A percentile compares a stretch with the other conserved stretches of the same genome.
phyloP scores from a whole-genome alignment of 2,329 filamentous ascomycete species.

The Coleophoma cylindrospora region DNA sequence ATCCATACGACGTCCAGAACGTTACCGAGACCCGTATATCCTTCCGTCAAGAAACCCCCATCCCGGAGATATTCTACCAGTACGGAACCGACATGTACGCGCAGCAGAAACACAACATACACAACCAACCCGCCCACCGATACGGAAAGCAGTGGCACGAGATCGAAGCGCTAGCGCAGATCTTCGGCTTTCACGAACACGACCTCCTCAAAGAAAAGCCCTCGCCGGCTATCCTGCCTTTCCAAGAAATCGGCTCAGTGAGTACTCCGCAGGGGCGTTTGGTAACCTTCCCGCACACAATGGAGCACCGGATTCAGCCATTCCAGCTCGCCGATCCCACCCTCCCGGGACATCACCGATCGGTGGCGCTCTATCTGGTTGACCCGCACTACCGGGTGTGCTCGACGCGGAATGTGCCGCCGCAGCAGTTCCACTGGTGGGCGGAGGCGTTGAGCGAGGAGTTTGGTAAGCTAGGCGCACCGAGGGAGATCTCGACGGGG shows the following conservation, averaged over 20 bases:
- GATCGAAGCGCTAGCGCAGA: too few relatives aligned
- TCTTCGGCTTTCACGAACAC: not conserved
- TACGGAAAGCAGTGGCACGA: too few relatives aligned
- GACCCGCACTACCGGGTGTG: constrained; percentile 46
- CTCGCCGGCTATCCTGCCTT: constrained; percentile 3
- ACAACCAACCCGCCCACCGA: not conserved
- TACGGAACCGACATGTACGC: not conserved
- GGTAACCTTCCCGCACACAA: constrained; percentile 34
- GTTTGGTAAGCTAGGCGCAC: too few relatives aligned
- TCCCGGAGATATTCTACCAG: not conserved
- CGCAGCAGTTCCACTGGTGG: constrained; percentile 41
- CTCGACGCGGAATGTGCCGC: constrained; percentile 43
- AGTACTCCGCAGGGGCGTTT: constrained; percentile 30
- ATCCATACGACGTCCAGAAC: constrained; percentile 43
- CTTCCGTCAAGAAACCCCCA: constrained; percentile 30
- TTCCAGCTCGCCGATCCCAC: constrained; percentile 44
- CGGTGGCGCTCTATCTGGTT: constrained; percentile 52
- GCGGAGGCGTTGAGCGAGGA: not conserved
- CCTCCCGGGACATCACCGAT: constrained; percentile 47
- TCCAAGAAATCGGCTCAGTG: constrained; percentile 34
- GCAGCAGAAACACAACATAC: not conserved
- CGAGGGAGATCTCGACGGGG: too few relatives aligned
- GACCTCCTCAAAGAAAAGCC: not conserved
- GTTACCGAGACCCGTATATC: constrained; percentile 33
- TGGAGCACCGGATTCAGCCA: constrained; percentile 42